Evolutionary conservation across 192 early-diverging fungal genomes (phyloP).

Genomic region (Jimgerdemannia lactiflua): DNA sequence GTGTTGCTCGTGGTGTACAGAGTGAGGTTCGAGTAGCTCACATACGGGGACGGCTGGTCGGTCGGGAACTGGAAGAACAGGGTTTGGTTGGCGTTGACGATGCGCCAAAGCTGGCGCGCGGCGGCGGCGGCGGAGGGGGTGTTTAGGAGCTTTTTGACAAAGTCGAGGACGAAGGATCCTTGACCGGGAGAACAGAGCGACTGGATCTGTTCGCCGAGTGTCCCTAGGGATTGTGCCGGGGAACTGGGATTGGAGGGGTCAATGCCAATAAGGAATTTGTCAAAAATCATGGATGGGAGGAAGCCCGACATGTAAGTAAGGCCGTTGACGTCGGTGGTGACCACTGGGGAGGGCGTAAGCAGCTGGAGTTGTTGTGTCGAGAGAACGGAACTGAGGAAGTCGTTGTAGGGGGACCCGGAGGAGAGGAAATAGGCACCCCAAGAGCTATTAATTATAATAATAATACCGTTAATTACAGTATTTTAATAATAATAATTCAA

Average conservation of each 20-base stretch:
- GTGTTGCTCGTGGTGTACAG: slow-evolving; percentile 11
- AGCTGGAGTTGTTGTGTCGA: slow-evolving; percentile 9
- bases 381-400: not conserved
- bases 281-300: slow-evolving; percentile 36
- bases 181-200: slow-evolving; percentile 26
- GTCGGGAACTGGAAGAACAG: slow-evolving; percentile 9
- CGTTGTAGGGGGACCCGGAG: slow-evolving; percentile 5
- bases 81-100: slow-evolving; percentile 8
- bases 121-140: slow-evolving; percentile 11
- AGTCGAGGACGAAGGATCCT: slow-evolving; percentile 26
- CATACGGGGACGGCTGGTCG: not conserved
- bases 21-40: slow-evolving; percentile 16
- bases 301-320: slow-evolving; percentile 27
- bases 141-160: slow-evolving; percentile 20
- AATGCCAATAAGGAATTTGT: slow-evolving; percentile 22
- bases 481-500: not conserved
- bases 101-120: slow-evolving; percentile 10
- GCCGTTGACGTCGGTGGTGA: slow-evolving; percentile 10
- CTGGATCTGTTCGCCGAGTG: slow-evolving; percentile 24
- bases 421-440: slow-evolving; percentile 12
- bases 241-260: not conserved
- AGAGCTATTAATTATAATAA: not conserved
- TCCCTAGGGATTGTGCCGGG: slow-evolving; percentile 5
- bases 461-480: not conserved
- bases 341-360: slow-evolving; percentile 6